Percentiles rank a stretch among this genome's conserved stretches.
phyloP scores from a whole-genome alignment of 768 basidiomycete genomes.

The Collybiopsis luxurians region DNA sequence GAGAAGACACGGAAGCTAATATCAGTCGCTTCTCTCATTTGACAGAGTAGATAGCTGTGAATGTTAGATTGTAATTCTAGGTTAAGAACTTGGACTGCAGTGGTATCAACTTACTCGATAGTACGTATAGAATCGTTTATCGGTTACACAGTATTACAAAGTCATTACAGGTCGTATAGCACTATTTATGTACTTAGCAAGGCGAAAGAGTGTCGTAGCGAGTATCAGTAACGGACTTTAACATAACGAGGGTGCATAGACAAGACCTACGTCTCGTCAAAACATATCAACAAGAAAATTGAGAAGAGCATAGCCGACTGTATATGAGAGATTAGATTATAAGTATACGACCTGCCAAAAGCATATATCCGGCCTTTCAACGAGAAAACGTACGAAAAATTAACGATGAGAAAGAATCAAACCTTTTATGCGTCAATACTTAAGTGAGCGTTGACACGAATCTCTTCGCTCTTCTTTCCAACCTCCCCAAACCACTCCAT shows the following conservation, averaged over 20 bases:
- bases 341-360: neutral
- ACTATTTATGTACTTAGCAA: neutral
- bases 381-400: neutral
- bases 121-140: too few relatives aligned
- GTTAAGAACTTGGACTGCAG: too few relatives aligned
- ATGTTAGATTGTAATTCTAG: too few relatives aligned
- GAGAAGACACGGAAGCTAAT: too few relatives aligned
- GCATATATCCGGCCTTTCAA: too few relatives aligned
- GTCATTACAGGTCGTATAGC: neutral
- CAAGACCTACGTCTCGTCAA: neutral
- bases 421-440: neutral
- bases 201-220: neutral
- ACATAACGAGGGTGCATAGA: neutral
- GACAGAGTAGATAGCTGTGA: too few relatives aligned
- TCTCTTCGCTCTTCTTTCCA: slow-evolving; percentile 40
- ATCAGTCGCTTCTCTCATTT: too few relatives aligned
- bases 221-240: neutral
- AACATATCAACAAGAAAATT: too few relatives aligned
- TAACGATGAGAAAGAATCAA: neutral
- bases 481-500: slow-evolving; percentile 68
- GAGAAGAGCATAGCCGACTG: too few relatives aligned
- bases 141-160: neutral
- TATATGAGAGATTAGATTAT: neutral
- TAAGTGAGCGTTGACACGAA: slow-evolving; percentile 16
- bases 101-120: too few relatives aligned